Percentiles rank a stretch among this genome's conserved stretches.
phyloP scores from a whole-genome alignment of 305 asterid species.

The Caryopteris hybrid region DNA sequence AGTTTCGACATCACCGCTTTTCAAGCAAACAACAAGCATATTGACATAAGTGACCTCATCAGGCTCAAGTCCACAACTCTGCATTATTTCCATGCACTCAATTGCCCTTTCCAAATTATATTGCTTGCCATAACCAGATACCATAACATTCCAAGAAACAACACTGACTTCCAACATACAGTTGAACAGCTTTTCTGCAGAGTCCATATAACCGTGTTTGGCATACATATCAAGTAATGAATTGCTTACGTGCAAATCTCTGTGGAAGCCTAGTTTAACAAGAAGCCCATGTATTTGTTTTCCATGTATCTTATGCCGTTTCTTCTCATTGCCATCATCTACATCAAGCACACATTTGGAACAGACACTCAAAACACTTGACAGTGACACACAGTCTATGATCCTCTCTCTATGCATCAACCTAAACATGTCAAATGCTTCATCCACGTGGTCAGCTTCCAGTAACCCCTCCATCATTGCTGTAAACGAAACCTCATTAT shows the following conservation, averaged over 20 bases:
- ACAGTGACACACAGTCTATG: slow-evolving; percentile 55
- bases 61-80: slow-evolving; percentile 53
- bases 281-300: slow-evolving; percentile 64
- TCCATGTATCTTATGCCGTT: slow-evolving; percentile 28
- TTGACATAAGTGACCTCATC: slow-evolving; percentile 68
- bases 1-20: slow-evolving; percentile 55
- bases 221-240: slow-evolving; percentile 79
- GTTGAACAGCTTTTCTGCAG: slow-evolving; percentile 53
- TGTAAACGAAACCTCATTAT: slow-evolving; percentile 79
- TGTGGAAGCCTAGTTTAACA: slow-evolving; percentile 51
- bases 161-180: slow-evolving; percentile 48
- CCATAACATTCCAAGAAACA: slow-evolving; percentile 88
- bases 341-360: slow-evolving; percentile 37
- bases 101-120: slow-evolving; percentile 35
- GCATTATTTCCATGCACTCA: slow-evolving; percentile 59
- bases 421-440: slow-evolving; percentile 69
- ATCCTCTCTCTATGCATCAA: slow-evolving; percentile 53
- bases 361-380: slow-evolving; percentile 65
- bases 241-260: slow-evolving; percentile 54
- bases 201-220: slow-evolving; percentile 53
- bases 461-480: slow-evolving; percentile 72
- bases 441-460: slow-evolving; percentile 46
- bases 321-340: slow-evolving; percentile 22
- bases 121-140: slow-evolving; percentile 64
- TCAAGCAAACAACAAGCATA: slow-evolving; percentile 64